phyloP scores from a whole-genome alignment of 176 grass and related monocot genomes.

The Eleusine indica region DNA sequence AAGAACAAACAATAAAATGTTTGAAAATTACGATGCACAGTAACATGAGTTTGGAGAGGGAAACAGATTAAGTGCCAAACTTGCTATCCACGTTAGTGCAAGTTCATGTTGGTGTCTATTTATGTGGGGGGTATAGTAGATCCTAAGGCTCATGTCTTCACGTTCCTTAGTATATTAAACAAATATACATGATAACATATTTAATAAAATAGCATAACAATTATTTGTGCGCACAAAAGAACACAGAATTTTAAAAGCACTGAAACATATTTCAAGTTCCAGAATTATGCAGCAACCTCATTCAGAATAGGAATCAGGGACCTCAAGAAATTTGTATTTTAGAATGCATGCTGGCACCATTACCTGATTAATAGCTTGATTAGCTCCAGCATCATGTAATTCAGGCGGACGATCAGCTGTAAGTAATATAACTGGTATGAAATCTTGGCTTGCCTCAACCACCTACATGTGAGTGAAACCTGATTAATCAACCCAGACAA shows the following conservation, averaged over 20 bases:
- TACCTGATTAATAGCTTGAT: conserved; percentile 97
- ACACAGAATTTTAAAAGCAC: conserved; percentile 6
- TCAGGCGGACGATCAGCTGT: conserved; percentile 96
- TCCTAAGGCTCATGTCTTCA: neutral
- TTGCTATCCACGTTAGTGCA: conserved; percentile 19
- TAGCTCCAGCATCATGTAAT: conserved; percentile 87
- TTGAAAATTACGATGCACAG: conserved; percentile 16
- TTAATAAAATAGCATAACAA: conserved; percentile 12
- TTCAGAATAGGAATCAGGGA: neutral
- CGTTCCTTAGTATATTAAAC: conserved; percentile 18
- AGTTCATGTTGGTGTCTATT: neutral
- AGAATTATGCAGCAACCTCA: neutral
- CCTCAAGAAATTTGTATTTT: conserved; percentile 38
- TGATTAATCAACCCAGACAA: conserved; percentile 28
- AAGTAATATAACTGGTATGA: conserved; percentile 79
- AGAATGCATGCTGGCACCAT: conserved; percentile 19
- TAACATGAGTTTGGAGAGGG: conserved; percentile 4
- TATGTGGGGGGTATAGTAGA: conserved; percentile 7
- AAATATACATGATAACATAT: conserved; percentile 8
- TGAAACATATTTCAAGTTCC: conserved; percentile 8
- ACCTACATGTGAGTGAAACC: conserved; percentile 59
- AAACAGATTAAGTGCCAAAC: neutral
- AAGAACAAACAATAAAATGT: neutral
- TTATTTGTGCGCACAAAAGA: conserved; percentile 2
- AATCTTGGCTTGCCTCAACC: conserved; percentile 92